Conservation (phyloP, 805 yeast species). For the Yarrowia alimentaria region DNA sequence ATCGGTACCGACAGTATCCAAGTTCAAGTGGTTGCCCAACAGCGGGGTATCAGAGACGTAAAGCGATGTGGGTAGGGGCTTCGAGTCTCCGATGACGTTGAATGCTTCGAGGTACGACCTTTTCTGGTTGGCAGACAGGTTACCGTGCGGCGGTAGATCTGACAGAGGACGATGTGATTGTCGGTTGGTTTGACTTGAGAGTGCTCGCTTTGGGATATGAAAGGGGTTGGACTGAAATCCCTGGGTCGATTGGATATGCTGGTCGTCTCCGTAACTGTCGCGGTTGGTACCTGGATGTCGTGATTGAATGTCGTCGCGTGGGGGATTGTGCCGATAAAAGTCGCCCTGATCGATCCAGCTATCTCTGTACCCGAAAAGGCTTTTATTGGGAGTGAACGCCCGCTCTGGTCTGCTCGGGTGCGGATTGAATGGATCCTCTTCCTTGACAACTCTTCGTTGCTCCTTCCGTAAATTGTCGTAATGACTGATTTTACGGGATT, state of each 20-base stretch:
- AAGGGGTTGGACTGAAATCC: too few relatives aligned
- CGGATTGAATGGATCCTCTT: constrained; percentile 17
- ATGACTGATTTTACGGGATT: constrained; percentile 8
- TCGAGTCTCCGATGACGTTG: neutral
- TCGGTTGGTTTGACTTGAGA: too few relatives aligned
- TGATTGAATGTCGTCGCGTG: too few relatives aligned
- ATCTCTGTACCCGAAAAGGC: constrained; percentile 4
- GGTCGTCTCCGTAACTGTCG: too few relatives aligned
- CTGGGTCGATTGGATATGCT: too few relatives aligned
- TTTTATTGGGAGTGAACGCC: constrained; percentile 13
- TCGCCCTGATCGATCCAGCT: too few relatives aligned
- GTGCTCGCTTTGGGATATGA: too few relatives aligned
- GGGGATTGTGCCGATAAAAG: neutral
- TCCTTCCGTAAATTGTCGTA: constrained; percentile 21
- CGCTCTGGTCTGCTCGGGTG: neutral
- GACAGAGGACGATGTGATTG: too few relatives aligned
- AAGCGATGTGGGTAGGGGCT: neutral
- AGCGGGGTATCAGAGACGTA: constrained; percentile 5
- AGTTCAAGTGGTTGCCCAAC: constrained; percentile 20
- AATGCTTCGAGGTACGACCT: constrained; percentile 23
- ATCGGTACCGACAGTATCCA: too few relatives aligned
- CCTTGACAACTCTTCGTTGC: too few relatives aligned
- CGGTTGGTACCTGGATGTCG: too few relatives aligned
- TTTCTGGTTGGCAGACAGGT: constrained; percentile 15
- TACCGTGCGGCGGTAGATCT: constrained; percentile 21